phyloP scores from a whole-genome alignment of 805 yeast genomes.

The Phaffomyces thermotolerans region DNA sequence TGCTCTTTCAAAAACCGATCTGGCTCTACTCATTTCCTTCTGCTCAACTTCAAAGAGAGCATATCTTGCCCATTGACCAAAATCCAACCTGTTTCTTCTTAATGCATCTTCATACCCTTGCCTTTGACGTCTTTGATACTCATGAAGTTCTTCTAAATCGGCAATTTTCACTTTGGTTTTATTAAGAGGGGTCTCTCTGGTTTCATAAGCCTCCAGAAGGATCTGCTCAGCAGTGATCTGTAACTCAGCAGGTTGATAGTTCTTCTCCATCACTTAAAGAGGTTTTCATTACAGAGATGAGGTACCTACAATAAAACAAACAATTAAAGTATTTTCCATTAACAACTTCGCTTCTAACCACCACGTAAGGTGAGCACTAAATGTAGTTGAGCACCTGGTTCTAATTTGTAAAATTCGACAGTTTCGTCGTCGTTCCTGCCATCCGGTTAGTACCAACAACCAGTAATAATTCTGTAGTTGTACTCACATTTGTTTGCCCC shows the following conservation, averaged over 20 bases:
- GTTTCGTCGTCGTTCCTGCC: slow-evolving; percentile 66
- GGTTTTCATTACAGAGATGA: neutral
- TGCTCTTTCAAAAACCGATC: slow-evolving; percentile 86
- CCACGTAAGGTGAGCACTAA: slow-evolving; percentile 91
- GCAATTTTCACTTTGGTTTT: slow-evolving; percentile 43
- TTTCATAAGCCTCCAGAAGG: slow-evolving; percentile 52
- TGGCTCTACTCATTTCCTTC: slow-evolving; percentile 68
- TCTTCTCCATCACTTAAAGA: slow-evolving; percentile 22
- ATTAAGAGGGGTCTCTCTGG: slow-evolving; percentile 32
- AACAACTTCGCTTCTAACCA: slow-evolving; percentile 34
- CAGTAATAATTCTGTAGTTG: neutral
- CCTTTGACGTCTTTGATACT: slow-evolving; percentile 69
- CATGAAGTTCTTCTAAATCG: slow-evolving; percentile 76
- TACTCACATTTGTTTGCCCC: slow-evolving; percentile 82
- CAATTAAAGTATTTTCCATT: neutral
- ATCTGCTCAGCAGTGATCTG: slow-evolving; percentile 64
- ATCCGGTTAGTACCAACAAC: neutral
- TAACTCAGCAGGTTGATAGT: slow-evolving; percentile 37
- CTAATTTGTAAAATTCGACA: slow-evolving; percentile 64
- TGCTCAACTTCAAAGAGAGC: slow-evolving; percentile 83
- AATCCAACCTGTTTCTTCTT: slow-evolving; percentile 72
- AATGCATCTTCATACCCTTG: slow-evolving; percentile 82
- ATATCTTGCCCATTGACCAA: slow-evolving; percentile 87
- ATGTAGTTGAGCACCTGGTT: slow-evolving; percentile 82
- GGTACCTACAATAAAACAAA: neutral